Evolutionary conservation across 2,329 filamentous ascomycete genomes (phyloP), one percentile per base, ranked within the genome.

Genomic region (Aspergillus latus): DNA sequence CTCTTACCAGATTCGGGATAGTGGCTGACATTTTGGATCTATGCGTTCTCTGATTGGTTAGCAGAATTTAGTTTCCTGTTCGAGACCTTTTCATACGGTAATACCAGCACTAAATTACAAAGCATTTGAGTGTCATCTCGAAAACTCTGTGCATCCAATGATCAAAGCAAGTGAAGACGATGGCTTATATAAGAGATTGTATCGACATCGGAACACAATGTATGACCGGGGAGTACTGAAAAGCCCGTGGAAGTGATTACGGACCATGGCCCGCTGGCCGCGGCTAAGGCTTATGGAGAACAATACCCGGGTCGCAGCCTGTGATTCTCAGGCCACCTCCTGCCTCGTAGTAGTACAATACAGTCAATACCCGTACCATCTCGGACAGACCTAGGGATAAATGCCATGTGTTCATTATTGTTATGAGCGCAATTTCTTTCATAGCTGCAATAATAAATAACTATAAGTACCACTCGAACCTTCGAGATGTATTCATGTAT

Each of bases 201-300:
- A 21, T 21, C 21, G 21, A 21, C 21, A 21, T 21, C 21, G 21
- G 21, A 21, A 21, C 3, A 21, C 21, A 21, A 21, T 21, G 21
- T 21, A 21, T 21, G 21, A 21, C 21, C 21, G 21, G 21, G 21
- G 21, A 21, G 21, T 21, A 21, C 21, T 21, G 21, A 21, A 21
- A 21, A 21, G 21, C 21, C 21, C 21, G 21, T 21, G 21, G 21
- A 21, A 21, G 21, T 21, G 21, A 21, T 21, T 53, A 56, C 48
- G 36, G 47, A 8, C 6, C 29, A 46, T 5, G 36, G 6, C 6
- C 54, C 48, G 54, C 49, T 47, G 49, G 21, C 49, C 49, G 54
- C 51, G 54, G 54, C 54, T 56, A 51, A 45, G 36, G 52, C 51
- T 43, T 48, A 34, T 15, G 29, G 34, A 28, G 32, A 48, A 45